Percentiles rank a stretch among this genome's conserved stretches.
These are phyloP conservation scores for Coemansia sp. DNA, from an alignment of 192 early-diverging fungal species.

Conservation along the genomic window DNA sequence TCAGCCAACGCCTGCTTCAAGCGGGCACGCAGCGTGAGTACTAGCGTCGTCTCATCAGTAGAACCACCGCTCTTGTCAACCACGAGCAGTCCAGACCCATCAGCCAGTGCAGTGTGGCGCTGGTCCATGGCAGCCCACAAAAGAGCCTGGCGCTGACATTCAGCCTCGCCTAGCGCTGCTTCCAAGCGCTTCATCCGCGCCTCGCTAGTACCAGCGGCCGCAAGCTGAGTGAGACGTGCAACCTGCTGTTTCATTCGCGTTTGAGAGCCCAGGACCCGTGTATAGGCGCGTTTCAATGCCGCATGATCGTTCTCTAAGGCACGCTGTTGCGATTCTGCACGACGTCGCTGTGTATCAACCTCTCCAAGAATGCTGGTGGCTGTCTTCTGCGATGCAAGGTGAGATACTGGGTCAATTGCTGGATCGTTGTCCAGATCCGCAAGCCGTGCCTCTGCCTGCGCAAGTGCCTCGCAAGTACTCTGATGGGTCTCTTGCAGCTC, in stretches of 20 bases:
- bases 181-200: slow-evolving; percentile 46
- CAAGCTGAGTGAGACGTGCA: slow-evolving; percentile 44
- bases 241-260: slow-evolving; percentile 54
- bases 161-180: slow-evolving; percentile 48
- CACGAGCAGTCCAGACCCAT: not conserved
- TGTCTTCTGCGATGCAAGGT: slow-evolving; percentile 26
- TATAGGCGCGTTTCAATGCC: slow-evolving; percentile 36
- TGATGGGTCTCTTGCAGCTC: slow-evolving; percentile 49
- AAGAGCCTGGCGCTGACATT: slow-evolving; percentile 49
- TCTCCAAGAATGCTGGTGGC: slow-evolving; percentile 50
- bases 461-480: slow-evolving; percentile 38
- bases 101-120: not conserved
- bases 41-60: slow-evolving; percentile 26
- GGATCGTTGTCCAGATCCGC: slow-evolving; percentile 31
- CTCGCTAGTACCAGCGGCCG: slow-evolving; percentile 36
- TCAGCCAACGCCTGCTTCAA: slow-evolving; percentile 28
- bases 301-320: slow-evolving; percentile 37
- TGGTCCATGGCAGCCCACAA: slow-evolving; percentile 47
- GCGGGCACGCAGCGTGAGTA: slow-evolving; percentile 29
- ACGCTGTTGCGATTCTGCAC: slow-evolving; percentile 34
- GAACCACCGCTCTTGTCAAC: slow-evolving; percentile 1
- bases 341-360: slow-evolving; percentile 37
- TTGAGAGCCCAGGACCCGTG: slow-evolving; percentile 32
- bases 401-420: slow-evolving; percentile 11
- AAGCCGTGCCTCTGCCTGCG: slow-evolving; percentile 36